Base-by-base conservation (phyloP, 1,139 yeast genomes). In the Saccharomyces hybrid region DNA sequence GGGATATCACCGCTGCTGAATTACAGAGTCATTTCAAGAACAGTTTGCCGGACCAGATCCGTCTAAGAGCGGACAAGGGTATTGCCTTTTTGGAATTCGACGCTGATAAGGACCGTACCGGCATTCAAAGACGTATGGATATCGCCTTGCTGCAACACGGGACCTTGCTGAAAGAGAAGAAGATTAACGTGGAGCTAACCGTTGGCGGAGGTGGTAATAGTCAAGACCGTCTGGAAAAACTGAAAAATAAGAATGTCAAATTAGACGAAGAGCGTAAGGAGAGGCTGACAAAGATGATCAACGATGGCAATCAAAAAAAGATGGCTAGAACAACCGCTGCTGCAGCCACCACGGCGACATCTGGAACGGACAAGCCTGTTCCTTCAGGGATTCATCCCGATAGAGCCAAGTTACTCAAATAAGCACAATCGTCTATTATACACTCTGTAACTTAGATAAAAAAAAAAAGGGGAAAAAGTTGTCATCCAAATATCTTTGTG, bases 151-250 rank as follows among this genome's bases (percentile, higher is more conserved):
- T 85, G 59, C 78, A 88, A 77, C 97, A 93, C 70, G 96, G 88
- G 70, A 77, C 91, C 4, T 66, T 75, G 14, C 70, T 91, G 57
- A 78, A 81, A 57, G 78, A 80, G 54, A 78, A 97, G 60, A 87
- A 83, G 68, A 89, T 93, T 66, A 93, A 93, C 66, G 98, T 93
- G 34, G 99, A 93, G 71, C 78, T 93, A 64, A 93, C 98, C 1
- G 99, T 89, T 50, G 99, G 99, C 52, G 99, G 99, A 49, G 99
- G 99, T 48, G 99, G 99, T 52, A 91, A 91, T 70, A 84, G 95
- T 6, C 77, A 78, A 54, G 77, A 75, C 44, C 77, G 99, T 62
- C 67, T 81, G 55, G 79, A 79, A 50, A 93, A 93, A 73, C 78
- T 93, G 63, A 81, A 81, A 66, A 81, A 79, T 52, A 91, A 93